These are phyloP conservation scores for Xanthoconium stramineum DNA, from an alignment of 768 basidiomycete genomes.

Conservation along the genomic window DNA sequence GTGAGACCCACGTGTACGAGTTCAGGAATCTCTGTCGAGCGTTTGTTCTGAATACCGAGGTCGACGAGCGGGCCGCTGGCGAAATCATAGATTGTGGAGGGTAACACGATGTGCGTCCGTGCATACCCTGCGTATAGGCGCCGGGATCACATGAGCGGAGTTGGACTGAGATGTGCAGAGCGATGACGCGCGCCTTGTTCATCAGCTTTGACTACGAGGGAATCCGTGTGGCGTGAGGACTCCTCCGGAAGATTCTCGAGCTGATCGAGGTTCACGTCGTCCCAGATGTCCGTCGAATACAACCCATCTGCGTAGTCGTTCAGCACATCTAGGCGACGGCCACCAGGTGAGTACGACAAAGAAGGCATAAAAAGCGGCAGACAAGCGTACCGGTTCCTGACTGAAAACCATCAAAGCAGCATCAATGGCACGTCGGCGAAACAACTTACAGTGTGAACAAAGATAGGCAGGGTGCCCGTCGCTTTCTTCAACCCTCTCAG, in stretches of 20 bases:
- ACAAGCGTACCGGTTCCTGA: constrained; percentile 44
- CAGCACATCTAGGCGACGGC: constrained; percentile 34
- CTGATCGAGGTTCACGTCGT: constrained; percentile 44
- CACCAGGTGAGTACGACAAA: neutral
- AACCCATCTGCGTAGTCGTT: constrained; percentile 43
- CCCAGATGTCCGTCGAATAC: constrained; percentile 36
- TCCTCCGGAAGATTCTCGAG: constrained; percentile 41
- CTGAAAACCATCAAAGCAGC: constrained; percentile 20
- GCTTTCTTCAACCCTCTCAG: constrained; percentile 48
- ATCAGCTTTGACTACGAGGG: constrained; percentile 43
- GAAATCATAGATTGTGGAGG: constrained; percentile 56
- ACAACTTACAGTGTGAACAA: constrained; percentile 56
- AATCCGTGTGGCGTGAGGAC: constrained; percentile 46
- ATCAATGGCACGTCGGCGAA: neutral
- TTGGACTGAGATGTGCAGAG: neutral
- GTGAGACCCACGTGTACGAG: constrained; percentile 43
- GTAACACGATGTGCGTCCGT: constrained; percentile 41
- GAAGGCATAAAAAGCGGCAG: neutral
- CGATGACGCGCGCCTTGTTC: constrained; percentile 9
- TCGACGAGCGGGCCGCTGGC: constrained; percentile 46
- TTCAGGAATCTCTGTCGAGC: constrained; percentile 52
- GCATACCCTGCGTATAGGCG: neutral
- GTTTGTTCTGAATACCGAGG: constrained; percentile 39
- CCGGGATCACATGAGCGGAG: neutral
- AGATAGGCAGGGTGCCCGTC: constrained; percentile 41